A percentile compares a stretch with the other conserved stretches of the same genome.
phyloP scores from a whole-genome alignment of 164 flowering plant species.

The Chimonanthus praecox region DNA sequence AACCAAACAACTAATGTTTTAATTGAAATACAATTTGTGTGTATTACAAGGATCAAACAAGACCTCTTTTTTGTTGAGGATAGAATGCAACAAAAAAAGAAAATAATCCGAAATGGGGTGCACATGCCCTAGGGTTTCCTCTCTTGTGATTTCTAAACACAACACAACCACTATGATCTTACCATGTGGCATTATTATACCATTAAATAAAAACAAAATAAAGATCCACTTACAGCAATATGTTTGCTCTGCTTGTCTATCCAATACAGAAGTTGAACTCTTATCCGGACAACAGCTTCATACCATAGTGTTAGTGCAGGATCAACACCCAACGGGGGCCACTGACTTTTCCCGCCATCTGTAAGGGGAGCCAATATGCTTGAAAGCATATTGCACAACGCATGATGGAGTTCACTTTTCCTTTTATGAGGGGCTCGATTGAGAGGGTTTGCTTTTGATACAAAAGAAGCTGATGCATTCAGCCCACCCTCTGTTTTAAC shows the following conservation, averaged over 20 bases:
- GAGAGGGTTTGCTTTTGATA: slow-evolving; percentile 97
- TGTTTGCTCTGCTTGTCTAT: slow-evolving; percentile 99
- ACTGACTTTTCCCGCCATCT: slow-evolving; percentile 92
- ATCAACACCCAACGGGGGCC: slow-evolving; percentile 97
- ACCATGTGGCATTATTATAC: no score
- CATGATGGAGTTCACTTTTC: slow-evolving; percentile 97
- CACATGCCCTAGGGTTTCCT: no score
- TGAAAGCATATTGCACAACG: slow-evolving; percentile 97
- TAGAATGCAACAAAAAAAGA: no score
- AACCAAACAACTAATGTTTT: no score
- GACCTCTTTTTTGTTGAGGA: no score
- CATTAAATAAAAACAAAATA: no score
- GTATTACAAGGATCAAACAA: no score
- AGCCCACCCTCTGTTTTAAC: slow-evolving; percentile 96
- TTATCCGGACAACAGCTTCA: slow-evolving; percentile 91
- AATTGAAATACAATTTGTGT: no score
- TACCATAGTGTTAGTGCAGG: slow-evolving; percentile 91
- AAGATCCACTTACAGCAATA: slow-evolving; percentile 61
- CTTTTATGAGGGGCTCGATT: slow-evolving; percentile 88
- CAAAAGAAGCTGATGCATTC: slow-evolving; percentile 98
- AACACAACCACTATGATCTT: no score
- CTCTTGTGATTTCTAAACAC: no score
- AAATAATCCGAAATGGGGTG: no score
- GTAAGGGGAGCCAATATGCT: slow-evolving; percentile 96
- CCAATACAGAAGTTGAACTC: slow-evolving; percentile 81